Conservation (phyloP, 768 basidiomycete species). For the Leccinellum albellum region DNA sequence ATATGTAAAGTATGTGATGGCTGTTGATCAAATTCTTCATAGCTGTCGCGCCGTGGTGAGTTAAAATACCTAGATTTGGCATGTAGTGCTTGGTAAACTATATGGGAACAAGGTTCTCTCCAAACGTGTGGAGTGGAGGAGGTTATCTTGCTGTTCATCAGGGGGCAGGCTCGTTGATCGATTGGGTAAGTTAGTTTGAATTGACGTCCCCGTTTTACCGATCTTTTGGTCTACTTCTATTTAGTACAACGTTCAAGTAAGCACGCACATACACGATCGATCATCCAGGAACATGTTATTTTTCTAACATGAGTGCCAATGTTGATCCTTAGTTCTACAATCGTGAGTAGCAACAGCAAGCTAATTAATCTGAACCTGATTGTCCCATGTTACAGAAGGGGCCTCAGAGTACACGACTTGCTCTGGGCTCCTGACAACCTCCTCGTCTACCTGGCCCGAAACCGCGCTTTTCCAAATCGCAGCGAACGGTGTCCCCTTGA, state of each 20-base stretch:
- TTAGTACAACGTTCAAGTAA: slow-evolving; percentile 39
- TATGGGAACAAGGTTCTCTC: slow-evolving; percentile 18
- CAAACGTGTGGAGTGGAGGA: slow-evolving; percentile 18
- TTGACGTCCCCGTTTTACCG: neutral
- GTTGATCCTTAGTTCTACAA: slow-evolving; percentile 26
- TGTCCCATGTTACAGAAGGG: slow-evolving; percentile 44
- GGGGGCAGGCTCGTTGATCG: slow-evolving; percentile 41
- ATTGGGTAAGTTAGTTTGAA: slow-evolving; percentile 35
- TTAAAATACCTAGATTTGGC: neutral
- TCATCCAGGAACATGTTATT: neutral
- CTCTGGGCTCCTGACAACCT: slow-evolving; percentile 51
- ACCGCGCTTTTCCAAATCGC: slow-evolving; percentile 54
- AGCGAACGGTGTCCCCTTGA: slow-evolving; percentile 39
- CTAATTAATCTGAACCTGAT: neutral
- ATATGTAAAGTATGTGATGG: neutral
- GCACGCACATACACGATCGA: slow-evolving; percentile 1
- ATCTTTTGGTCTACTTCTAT: neutral
- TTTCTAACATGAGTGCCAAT: neutral
- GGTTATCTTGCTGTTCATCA: slow-evolving; percentile 38
- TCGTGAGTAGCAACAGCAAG: slow-evolving; percentile 10
- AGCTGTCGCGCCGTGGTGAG: slow-evolving; percentile 25
- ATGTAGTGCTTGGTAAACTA: neutral
- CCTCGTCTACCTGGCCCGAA: slow-evolving; percentile 58
- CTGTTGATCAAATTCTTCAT: neutral
- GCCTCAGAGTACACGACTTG: slow-evolving; percentile 63